phyloP scores from a whole-genome alignment of 2,329 filamentous ascomycete species.

The Colletotrichum agaves region DNA sequence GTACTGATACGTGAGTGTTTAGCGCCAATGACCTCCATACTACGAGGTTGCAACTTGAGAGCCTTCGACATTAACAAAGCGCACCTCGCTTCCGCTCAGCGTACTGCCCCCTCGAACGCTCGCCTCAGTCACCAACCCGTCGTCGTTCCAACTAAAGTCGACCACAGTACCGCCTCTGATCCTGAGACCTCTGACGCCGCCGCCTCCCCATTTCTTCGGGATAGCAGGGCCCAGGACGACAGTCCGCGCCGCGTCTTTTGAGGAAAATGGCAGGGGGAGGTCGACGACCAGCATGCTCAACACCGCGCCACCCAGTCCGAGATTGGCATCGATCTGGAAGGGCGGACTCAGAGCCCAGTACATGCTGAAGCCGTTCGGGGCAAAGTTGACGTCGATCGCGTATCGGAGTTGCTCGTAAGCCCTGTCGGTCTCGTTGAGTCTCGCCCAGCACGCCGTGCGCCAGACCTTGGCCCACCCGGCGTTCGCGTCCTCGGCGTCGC shows the following conservation, averaged over 20 bases:
- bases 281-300: conserved; percentile 64
- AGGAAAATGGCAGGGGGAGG: conserved; percentile 47
- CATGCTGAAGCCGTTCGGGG: conserved; percentile 61
- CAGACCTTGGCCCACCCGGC: conserved; percentile 69
- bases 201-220: conserved; percentile 54
- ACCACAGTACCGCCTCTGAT: conserved; percentile 56
- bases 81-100: conserved; percentile 9
- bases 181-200: conserved; percentile 55
- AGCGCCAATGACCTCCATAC: too few relatives aligned
- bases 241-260: conserved; percentile 40
- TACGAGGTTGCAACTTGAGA: not conserved
- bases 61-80: conserved; percentile 36
- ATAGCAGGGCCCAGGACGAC: conserved; percentile 61
- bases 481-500: conserved; percentile 59
- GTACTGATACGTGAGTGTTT: too few relatives aligned
- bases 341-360: conserved; percentile 57
- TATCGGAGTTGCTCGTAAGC: conserved; percentile 61
- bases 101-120: not conserved
- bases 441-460: conserved; percentile 66
- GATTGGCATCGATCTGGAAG: conserved; percentile 71
- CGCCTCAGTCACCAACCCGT: conserved; percentile 48
- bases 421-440: conserved; percentile 60
- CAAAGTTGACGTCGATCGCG: conserved; percentile 61
- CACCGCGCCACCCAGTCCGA: conserved; percentile 60
- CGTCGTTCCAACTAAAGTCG: conserved; percentile 55